These are phyloP conservation scores for Trichocomaceae sp. DNA, from an alignment of 2,329 filamentous ascomycete species.

Conservation along the genomic window DNA sequence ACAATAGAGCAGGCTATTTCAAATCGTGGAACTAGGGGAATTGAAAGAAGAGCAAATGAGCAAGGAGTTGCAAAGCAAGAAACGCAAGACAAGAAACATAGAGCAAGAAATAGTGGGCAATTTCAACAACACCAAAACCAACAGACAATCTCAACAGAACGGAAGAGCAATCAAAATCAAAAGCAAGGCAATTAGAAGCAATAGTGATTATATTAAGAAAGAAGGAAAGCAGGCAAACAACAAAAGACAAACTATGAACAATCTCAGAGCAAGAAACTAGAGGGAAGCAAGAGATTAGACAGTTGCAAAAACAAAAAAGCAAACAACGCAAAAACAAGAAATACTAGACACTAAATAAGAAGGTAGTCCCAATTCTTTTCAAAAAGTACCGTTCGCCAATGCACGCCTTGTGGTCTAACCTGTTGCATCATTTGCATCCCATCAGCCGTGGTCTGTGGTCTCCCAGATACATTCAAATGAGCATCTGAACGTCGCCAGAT, in stretches of 20 bases:
- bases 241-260: no score
- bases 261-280: background rate
- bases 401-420: constrained; percentile 56
- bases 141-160: no score
- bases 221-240: no score
- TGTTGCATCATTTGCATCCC: constrained; percentile 16
- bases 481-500: constrained; percentile 73
- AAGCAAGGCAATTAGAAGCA: no score
- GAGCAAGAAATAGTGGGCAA: no score
- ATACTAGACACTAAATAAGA: constrained; percentile 56
- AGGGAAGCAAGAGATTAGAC: no score
- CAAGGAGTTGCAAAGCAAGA: background rate
- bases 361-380: constrained; percentile 88
- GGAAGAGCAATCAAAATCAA: no score
- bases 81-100: background rate
- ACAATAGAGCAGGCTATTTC: background rate
- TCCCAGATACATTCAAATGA: constrained; percentile 20
- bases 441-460: constrained; percentile 4
- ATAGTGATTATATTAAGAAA: no score
- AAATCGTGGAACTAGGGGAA: background rate
- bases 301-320: background rate
- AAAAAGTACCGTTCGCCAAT: constrained; percentile 93
- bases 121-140: no score
- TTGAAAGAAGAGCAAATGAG: background rate
- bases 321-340: background rate